Evolutionary conservation across 2,329 filamentous ascomycete species (phyloP).

Genomic region (Arthroderma sp.): DNA sequence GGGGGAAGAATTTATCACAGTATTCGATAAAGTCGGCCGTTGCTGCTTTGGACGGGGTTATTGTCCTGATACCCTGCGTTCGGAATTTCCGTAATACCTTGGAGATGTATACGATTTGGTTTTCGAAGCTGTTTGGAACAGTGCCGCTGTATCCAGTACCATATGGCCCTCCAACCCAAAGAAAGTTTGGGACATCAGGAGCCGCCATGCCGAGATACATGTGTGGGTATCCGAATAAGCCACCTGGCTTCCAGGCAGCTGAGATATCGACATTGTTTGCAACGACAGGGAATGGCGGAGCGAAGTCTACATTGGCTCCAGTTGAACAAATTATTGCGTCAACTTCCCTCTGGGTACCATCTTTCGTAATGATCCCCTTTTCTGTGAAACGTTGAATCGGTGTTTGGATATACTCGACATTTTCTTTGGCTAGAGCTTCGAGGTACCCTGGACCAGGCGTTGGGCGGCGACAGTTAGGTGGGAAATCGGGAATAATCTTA

Average conservation of each 20-base stretch:
- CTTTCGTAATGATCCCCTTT: conserved; percentile 21
- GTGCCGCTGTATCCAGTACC: conserved; percentile 49
- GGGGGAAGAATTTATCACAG: conserved; percentile 37
- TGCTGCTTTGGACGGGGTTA: conserved; percentile 44
- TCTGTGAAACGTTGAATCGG: conserved; percentile 10
- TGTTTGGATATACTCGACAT: conserved; percentile 12
- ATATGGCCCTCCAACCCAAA: conserved; percentile 51
- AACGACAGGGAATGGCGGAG: conserved; percentile 11
- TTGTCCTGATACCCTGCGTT: conserved; percentile 51
- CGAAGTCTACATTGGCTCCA: conserved; percentile 44
- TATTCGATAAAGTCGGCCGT: conserved; percentile 42
- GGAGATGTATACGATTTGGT: conserved; percentile 50
- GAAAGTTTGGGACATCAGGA: conserved; percentile 54
- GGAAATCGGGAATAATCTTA: conserved; percentile 17
- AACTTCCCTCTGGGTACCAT: conserved; percentile 44
- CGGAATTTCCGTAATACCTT: conserved; percentile 55
- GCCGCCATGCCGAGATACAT: conserved; percentile 53
- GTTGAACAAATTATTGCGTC: conserved; percentile 58
- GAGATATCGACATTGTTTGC: conserved; percentile 37
- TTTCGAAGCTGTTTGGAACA: conserved; percentile 54
- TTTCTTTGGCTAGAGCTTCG: conserved; percentile 15
- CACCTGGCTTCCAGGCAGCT: conserved; percentile 48
- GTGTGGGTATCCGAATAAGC: conserved; percentile 49
- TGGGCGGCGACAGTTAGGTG: conserved; percentile 24
- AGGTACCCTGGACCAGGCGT: conserved; percentile 28